A percentile compares a stretch with the other conserved stretches of the same genome.
Conservation (phyloP, 345 rosid genomes). For the Firmiana major region DNA sequence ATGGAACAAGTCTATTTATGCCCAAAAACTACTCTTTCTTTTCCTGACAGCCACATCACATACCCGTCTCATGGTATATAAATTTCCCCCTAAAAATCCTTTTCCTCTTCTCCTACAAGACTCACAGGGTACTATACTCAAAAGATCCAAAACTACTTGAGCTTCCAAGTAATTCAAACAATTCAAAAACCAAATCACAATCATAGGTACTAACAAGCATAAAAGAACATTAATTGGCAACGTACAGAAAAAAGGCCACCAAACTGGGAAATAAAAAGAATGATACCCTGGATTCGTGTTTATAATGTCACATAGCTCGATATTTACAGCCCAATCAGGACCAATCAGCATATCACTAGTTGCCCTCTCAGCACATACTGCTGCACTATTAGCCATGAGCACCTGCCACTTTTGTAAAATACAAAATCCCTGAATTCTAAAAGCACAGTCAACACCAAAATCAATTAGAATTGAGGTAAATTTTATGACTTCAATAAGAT, state of each 20-base stretch:
- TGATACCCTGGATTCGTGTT: constrained; percentile 85
- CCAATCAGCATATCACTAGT: constrained; percentile 84
- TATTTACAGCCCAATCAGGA: constrained; percentile 96
- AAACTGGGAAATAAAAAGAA: constrained; percentile 7
- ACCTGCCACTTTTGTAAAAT: constrained; percentile 15
- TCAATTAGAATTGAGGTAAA: constrained; percentile 11
- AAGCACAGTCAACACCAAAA: constrained; percentile 17
- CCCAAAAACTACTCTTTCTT: not conserved
- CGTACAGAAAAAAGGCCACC: not conserved
- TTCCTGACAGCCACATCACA: not conserved
- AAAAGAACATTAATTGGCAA: not conserved
- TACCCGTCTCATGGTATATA: not conserved
- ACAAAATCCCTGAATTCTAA: constrained; percentile 19
- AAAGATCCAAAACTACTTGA: not conserved
- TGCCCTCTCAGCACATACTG: constrained; percentile 94
- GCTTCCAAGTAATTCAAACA: not conserved
- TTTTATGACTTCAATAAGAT: not conserved
- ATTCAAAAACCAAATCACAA: not conserved
- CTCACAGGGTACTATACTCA: not conserved
- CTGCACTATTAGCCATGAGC: constrained; percentile 67
- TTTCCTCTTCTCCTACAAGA: not conserved
- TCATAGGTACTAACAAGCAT: not conserved
- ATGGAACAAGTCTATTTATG: not conserved
- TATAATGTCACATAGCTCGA: constrained; percentile 87
- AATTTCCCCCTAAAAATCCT: not conserved